Evolutionary conservation across 2,329 filamentous ascomycete genomes (phyloP), one percentile per base, ranked within the genome.

Genomic region (Truncatella angustata): DNA sequence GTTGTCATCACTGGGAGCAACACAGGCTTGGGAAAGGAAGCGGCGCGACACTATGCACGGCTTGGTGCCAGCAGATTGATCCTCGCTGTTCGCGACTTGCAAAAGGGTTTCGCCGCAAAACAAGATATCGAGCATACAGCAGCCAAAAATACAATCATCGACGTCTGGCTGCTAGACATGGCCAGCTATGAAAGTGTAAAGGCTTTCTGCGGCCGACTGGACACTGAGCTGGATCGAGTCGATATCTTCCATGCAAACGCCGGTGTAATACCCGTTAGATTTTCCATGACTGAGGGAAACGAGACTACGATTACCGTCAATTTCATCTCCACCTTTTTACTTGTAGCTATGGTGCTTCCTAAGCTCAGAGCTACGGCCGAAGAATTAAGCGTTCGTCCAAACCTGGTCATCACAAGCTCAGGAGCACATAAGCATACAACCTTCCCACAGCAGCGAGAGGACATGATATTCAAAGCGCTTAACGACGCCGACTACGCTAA

Each of bases 111-210:
- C 45, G 64, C 56, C 0, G 76, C 76, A 42, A 72, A 69, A 18
- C 47, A 57, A 2, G 64, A 67, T 35, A 71, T 79, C 40, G 63
- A 64, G 26, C 51, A 53, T 1, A 60, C 63, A 18, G 64, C 66
- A 11, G 56, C 40, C 21, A 46, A 52, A 45, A 53, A 24, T 35
- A 63, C 50, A n/a, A 60, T 52, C 3, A 63, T 79, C 28, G 67
- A 80, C 39, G 76, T 81, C 11, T 82, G 78, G 78, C 50, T 67
- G 10, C 58, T 83, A 4, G 79, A 83, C 58, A 70, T 82, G 57
- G 60, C 58, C 12, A 73, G 67, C 16, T 78, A 77, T 57, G 69
- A 71, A 3, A 77, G 71, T 28, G 70, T 82, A 34, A 63, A 67
- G 47, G 63, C 61, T 1, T 82, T 84, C 53, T 72, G 67, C 3